These are phyloP conservation scores for Fagopyrum tataricum DNA, from an alignment of 148 eudicot species.

Conservation along the genomic window DNA sequence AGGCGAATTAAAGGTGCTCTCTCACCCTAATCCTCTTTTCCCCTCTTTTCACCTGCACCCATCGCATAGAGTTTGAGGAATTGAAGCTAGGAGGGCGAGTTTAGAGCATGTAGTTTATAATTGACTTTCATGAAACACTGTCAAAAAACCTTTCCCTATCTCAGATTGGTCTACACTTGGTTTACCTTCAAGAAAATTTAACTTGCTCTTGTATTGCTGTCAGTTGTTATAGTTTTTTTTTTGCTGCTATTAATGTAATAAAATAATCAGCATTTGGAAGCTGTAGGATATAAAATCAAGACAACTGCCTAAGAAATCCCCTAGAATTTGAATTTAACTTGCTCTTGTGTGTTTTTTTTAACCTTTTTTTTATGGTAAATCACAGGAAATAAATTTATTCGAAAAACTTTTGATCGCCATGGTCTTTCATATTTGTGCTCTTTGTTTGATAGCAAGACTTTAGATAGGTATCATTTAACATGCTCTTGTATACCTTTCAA, in stretches of 20 bases:
- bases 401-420: neutral
- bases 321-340: neutral
- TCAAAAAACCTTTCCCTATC: neutral
- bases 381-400: neutral
- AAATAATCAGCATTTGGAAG: neutral
- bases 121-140: neutral
- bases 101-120: neutral
- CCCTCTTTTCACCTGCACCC: neutral
- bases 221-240: neutral
- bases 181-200: neutral
- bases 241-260: neutral
- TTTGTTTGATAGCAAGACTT: neutral
- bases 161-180: neutral
- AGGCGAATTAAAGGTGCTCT: slow-evolving; percentile 84
- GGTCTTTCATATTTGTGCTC: too few species aligned
- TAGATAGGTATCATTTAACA: neutral
- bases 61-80: neutral
- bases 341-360: neutral
- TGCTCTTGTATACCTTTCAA: too few species aligned
- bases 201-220: neutral
- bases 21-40: neutral
- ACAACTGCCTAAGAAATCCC: neutral
- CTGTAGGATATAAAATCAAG: neutral
- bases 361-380: neutral
- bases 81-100: neutral